These are phyloP conservation scores for Trichoderma asperellum DNA, from an alignment of 2,329 filamentous ascomycete species.

Conservation along the genomic window DNA sequence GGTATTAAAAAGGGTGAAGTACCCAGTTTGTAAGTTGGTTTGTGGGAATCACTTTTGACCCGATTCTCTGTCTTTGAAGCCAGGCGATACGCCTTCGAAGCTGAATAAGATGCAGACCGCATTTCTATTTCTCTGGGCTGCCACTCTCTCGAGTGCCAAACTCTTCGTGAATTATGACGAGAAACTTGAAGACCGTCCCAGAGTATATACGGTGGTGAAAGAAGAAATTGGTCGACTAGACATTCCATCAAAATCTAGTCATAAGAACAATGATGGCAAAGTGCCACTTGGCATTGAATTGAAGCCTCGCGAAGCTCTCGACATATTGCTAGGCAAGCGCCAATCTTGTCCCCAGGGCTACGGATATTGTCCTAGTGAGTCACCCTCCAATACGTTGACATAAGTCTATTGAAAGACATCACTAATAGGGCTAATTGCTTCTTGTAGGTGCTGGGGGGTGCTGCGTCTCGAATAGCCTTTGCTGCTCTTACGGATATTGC, in stretches of 20 bases:
- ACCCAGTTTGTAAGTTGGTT: neutral
- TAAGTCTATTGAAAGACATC: fast-evolving
- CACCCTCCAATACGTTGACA: neutral
- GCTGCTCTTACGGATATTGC: slow-evolving; percentile 37
- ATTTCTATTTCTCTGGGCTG: neutral
- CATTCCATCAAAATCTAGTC: slow-evolving; percentile 19
- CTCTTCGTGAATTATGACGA: slow-evolving; percentile 27
- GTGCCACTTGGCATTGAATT: slow-evolving; percentile 1
- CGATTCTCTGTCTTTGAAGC: neutral
- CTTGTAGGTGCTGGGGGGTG: slow-evolving; percentile 30
- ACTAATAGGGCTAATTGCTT: neutral
- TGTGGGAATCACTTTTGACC: no score
- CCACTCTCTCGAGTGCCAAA: slow-evolving; percentile 4
- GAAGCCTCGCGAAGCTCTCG: slow-evolving; percentile 6
- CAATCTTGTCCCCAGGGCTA: slow-evolving; percentile 33
- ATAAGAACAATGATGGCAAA: slow-evolving; percentile 15
- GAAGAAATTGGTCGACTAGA: slow-evolving; percentile 22
- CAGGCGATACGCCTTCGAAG: neutral
- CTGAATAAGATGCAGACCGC: neutral
- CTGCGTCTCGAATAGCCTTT: slow-evolving; percentile 30
- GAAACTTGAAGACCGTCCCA: slow-evolving; percentile 27
- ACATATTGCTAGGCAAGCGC: slow-evolving; percentile 30
- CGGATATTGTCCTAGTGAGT: slow-evolving; percentile 33
- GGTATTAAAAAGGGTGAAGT: neutral
- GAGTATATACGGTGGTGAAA: slow-evolving; percentile 18